phyloP scores from a whole-genome alignment of 2,329 filamentous ascomycete species.

The Alternaria atra region DNA sequence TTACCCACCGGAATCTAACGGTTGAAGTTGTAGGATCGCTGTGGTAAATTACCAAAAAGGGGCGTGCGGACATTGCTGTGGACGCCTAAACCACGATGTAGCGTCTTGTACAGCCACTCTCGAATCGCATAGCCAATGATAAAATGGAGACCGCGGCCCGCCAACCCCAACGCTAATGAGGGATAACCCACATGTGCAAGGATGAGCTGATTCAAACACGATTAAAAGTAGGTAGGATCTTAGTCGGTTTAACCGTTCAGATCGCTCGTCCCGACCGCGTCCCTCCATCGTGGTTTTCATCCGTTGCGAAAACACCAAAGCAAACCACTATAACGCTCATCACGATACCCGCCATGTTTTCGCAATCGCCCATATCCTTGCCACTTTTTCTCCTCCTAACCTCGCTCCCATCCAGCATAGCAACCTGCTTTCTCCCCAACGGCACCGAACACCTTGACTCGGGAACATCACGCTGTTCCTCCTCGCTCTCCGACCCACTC shows the following conservation, averaged over 20 bases:
- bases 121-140: background rate
- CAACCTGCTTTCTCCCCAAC: slow-evolving; percentile 14
- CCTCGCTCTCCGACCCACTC: slow-evolving; percentile 4
- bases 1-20: background rate
- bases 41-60: background rate
- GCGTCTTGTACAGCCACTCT: background rate
- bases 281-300: background rate
- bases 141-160: background rate
- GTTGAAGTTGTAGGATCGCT: background rate
- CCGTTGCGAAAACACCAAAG: background rate
- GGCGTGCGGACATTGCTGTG: background rate
- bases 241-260: background rate
- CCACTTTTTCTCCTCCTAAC: background rate
- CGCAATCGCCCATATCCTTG: background rate
- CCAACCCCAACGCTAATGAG: background rate
- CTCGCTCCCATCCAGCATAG: background rate
- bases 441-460: slow-evolving; percentile 2
- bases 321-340: background rate
- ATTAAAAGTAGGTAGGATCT: background rate
- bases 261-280: background rate
- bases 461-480: slow-evolving; percentile 10
- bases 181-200: background rate
- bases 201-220: background rate
- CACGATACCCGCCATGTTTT: background rate
- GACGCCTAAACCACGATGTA: background rate